Conservation (phyloP, 257 asterid species). For the Nicotiana benthamiana region DNA sequence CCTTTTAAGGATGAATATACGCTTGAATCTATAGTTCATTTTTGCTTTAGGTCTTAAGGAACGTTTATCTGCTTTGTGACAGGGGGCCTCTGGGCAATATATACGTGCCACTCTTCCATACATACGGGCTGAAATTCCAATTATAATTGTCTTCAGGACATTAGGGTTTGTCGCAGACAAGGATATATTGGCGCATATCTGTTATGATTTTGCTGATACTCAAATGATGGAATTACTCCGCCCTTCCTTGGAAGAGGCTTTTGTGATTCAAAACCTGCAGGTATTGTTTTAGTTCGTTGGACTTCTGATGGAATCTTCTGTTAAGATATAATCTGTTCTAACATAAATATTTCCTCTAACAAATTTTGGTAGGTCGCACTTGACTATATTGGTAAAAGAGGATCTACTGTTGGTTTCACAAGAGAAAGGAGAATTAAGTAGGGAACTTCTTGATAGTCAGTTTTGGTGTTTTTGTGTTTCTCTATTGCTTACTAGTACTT, state of each 20-base stretch:
- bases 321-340: not conserved
- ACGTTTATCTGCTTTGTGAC: constrained; percentile 14
- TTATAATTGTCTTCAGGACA: constrained; percentile 85
- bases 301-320: not conserved
- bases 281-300: constrained; percentile 18
- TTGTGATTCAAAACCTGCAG: constrained; percentile 96
- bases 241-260: constrained; percentile 97
- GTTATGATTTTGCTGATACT: constrained; percentile 83
- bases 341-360: not conserved
- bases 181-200: constrained; percentile 86
- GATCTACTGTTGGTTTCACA: constrained; percentile 93
- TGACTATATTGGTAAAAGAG: constrained; percentile 97
- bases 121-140: constrained; percentile 88
- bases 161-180: constrained; percentile 95
- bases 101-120: constrained; percentile 94
- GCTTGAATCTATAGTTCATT: not conserved
- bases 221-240: constrained; percentile 96
- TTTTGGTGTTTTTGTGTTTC: not conserved
- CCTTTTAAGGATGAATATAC: not conserved
- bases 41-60: not conserved
- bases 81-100: constrained; percentile 96
- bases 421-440: constrained; percentile 92
- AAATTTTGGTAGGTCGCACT: constrained; percentile 70
- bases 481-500: not conserved
- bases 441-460: constrained; percentile 9